Percentiles rank a stretch among this genome's conserved stretches.
Evolutionary conservation across 768 basidiomycete species (phyloP).

Genomic region (Macrolepiota fuliginosa): DNA sequence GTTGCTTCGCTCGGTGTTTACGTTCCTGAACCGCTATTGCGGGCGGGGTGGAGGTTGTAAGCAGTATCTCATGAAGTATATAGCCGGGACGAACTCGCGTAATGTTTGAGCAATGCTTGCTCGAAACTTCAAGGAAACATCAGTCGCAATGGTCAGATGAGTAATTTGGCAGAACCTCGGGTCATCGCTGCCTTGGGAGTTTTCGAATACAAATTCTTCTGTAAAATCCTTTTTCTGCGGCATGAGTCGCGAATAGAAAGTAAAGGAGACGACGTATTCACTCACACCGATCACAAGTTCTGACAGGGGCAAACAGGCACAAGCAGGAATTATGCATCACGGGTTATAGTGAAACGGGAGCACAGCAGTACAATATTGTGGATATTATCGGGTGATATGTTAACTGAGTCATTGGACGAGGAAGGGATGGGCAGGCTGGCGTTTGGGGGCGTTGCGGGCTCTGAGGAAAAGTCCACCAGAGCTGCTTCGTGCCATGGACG

Average conservation of each 20-base stretch:
- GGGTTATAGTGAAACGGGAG: constrained; percentile 24
- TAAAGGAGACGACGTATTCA: neutral
- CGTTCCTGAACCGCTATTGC: constrained; percentile 1
- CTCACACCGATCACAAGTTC: neutral
- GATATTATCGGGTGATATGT: constrained; percentile 17
- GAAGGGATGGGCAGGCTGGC: constrained; percentile 24
- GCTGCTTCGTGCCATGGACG: constrained; percentile 46
- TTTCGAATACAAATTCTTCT: constrained; percentile 8
- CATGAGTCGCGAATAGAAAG: neutral
- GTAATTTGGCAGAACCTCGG: neutral
- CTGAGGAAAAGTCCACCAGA: constrained; percentile 1
- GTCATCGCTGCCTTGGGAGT: constrained; percentile 1
- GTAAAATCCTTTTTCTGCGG: neutral
- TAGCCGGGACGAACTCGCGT: neutral
- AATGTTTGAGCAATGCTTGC: constrained; percentile 7
- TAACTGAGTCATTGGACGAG: constrained; percentile 16
- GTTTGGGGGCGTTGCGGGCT: constrained; percentile 18
- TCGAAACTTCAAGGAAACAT: neutral
- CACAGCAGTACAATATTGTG: constrained; percentile 26
- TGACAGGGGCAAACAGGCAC: constrained; percentile 4
- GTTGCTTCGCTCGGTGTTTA: constrained; percentile 1
- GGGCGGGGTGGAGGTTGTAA: neutral
- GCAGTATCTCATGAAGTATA: neutral
- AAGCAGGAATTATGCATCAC: neutral
- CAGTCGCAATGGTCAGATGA: neutral